Evolutionary conservation across 495 filamentous ascomycete species (phyloP).

Genomic region (Staphylotrichum longicolle): DNA sequence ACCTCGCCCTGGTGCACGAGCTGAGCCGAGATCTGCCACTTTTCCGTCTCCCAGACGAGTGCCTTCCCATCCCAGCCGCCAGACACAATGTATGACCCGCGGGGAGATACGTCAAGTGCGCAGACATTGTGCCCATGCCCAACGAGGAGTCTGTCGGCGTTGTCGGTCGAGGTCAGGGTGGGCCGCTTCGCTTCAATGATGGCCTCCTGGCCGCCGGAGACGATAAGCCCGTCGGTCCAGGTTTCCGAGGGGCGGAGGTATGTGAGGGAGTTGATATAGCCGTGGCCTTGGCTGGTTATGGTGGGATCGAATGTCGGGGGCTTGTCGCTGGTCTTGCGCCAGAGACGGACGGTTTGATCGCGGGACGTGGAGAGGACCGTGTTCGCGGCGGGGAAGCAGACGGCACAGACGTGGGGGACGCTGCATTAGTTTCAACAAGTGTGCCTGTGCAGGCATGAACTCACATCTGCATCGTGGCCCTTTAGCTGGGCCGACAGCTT

Average conservation of each 20-base stretch:
- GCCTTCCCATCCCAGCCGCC: slow-evolving; percentile 94
- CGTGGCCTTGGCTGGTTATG: slow-evolving; percentile 69
- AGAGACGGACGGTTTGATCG: slow-evolving; percentile 85
- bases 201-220: slow-evolving; percentile 84
- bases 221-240: slow-evolving; percentile 75
- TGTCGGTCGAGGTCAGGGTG: slow-evolving; percentile 56
- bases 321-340: slow-evolving; percentile 60
- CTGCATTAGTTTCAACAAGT: slow-evolving; percentile 19
- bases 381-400: slow-evolving; percentile 73
- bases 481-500: slow-evolving; percentile 79
- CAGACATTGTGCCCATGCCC: slow-evolving; percentile 88
- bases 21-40: slow-evolving; percentile 63
- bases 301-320: slow-evolving; percentile 73
- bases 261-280: slow-evolving; percentile 81
- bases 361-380: slow-evolving; percentile 80
- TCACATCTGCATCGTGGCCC: slow-evolving; percentile 82
- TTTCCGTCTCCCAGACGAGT: slow-evolving; percentile 70
- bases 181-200: slow-evolving; percentile 88
- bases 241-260: slow-evolving; percentile 68
- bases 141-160: slow-evolving; percentile 79
- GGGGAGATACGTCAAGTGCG: slow-evolving; percentile 71
- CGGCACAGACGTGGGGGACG: slow-evolving; percentile 71
- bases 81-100: slow-evolving; percentile 73
- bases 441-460: slow-evolving; percentile 24
- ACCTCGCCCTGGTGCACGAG: slow-evolving; percentile 69